phyloP scores from a whole-genome alignment of 2,329 filamentous ascomycete species.

The Rhinocladiella similis region DNA sequence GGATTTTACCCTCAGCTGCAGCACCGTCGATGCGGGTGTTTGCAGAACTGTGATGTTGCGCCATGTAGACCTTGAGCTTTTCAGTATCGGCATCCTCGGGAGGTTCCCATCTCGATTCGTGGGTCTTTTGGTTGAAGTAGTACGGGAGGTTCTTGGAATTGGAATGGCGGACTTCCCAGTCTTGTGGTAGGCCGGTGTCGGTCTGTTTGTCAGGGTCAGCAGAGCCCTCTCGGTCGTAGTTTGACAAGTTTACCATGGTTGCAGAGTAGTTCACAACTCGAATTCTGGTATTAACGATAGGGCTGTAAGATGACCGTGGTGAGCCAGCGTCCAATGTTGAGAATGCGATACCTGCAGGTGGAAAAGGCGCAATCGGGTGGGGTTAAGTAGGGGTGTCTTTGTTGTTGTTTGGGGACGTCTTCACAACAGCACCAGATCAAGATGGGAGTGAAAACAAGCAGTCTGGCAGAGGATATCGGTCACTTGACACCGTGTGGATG shows the following conservation, averaged over 20 bases:
- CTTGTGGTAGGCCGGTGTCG: constrained; percentile 77
- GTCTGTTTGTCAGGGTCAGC: constrained; percentile 38
- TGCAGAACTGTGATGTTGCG: constrained; percentile 70
- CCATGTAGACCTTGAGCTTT: constrained; percentile 93
- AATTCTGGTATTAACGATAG: too few relatives aligned
- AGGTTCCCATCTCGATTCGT: constrained; percentile 93
- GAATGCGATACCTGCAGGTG: too few relatives aligned
- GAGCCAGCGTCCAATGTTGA: too few relatives aligned
- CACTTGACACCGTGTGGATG: too few relatives aligned
- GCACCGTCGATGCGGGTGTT: constrained; percentile 41
- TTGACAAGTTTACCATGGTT: too few relatives aligned
- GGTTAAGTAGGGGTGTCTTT: not conserved
- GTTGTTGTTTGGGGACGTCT: too few relatives aligned
- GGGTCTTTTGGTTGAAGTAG: constrained; percentile 89
- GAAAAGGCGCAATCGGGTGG: not conserved
- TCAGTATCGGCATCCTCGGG: constrained; percentile 85
- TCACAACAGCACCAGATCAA: too few relatives aligned
- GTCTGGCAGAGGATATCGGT: too few relatives aligned
- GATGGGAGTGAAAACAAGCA: too few relatives aligned
- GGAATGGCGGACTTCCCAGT: constrained; percentile 96
- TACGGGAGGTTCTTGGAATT: constrained; percentile 99
- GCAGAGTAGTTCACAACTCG: too few relatives aligned
- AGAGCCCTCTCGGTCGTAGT: too few relatives aligned
- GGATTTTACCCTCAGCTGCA: constrained; percentile 76
- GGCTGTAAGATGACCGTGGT: too few relatives aligned